Conservation (phyloP, 345 rosid genomes). For the Lenwebbia sp. region DNA sequence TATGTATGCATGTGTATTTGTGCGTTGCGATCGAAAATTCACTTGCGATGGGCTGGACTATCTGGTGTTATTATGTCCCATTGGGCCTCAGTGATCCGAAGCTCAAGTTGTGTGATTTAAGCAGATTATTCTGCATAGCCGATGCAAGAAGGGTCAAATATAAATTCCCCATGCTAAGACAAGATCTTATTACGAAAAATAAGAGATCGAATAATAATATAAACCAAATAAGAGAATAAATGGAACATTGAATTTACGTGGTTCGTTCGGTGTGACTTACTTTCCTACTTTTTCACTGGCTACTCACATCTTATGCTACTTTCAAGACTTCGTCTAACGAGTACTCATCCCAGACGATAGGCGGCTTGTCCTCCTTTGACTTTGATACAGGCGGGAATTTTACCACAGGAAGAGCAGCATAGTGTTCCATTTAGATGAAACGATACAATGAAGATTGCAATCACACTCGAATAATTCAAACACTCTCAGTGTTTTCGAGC, state of each 20-base stretch:
- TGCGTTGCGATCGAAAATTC: background rate
- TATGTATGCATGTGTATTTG: no score
- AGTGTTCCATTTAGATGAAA: background rate
- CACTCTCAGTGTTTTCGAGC: background rate
- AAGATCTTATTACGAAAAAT: background rate
- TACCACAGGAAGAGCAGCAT: background rate
- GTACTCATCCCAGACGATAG: no score
- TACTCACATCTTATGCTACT: no score
- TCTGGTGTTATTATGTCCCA: background rate
- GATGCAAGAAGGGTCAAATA: background rate
- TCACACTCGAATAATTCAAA: background rate
- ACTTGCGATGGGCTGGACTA: background rate
- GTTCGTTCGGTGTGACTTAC: background rate
- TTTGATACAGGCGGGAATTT: no score
- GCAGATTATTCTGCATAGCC: background rate
- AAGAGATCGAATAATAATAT: background rate
- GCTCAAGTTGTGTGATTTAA: background rate
- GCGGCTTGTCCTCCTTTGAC: no score
- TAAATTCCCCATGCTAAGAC: background rate
- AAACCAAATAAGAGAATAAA: background rate
- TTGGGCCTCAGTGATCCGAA: background rate
- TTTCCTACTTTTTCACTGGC: background rate
- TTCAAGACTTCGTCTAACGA: no score
- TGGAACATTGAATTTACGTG: background rate
- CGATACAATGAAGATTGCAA: background rate